Percentiles rank a stretch among this genome's conserved stretches.
Evolutionary conservation across 228 moss, liverwort and hornwort genomes (phyloP).

Genomic region (Sphagnum magellanicum): DNA sequence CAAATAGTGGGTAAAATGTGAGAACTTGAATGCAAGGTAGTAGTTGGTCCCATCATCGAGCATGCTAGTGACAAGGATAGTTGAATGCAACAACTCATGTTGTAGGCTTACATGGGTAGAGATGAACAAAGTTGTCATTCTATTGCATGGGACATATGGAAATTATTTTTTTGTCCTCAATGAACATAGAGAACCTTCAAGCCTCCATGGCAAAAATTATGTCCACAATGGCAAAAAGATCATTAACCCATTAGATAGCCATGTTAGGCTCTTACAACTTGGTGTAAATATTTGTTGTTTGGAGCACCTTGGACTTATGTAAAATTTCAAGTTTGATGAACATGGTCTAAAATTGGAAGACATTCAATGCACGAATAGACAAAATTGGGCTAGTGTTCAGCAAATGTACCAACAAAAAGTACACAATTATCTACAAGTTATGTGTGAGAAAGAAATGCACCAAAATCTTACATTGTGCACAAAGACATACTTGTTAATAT

Average conservation of each 20-base stretch:
- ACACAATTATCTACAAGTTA: background rate
- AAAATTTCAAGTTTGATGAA: background rate
- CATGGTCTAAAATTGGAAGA: slow-evolving; percentile 12
- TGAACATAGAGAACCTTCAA: background rate
- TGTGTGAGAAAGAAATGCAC: background rate
- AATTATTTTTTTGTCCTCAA: background rate
- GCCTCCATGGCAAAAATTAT: background rate
- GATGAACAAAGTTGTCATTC: background rate
- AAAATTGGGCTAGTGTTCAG: slow-evolving; percentile 12
- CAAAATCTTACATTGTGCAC: background rate
- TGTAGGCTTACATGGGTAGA: background rate
- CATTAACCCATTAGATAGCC: background rate
- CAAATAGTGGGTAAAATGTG: background rate
- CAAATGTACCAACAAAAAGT: slow-evolving; percentile 1
- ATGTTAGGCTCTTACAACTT: background rate
- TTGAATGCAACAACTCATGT: slow-evolving; percentile 1
- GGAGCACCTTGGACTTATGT: slow-evolving; percentile 1
- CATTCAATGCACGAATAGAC: background rate
- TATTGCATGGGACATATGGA: slow-evolving; percentile 7
- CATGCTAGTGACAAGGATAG: slow-evolving; percentile 9
- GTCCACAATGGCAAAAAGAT: too few species aligned
- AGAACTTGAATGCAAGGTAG: background rate
- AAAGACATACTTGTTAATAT: slow-evolving; percentile 5
- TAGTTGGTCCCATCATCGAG: slow-evolving; percentile 1
- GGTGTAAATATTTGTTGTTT: slow-evolving; percentile 2